Percentiles rank a stretch among this genome's conserved stretches.
Conservation (phyloP, 306 rosid species). For the Rosa lucieae region DNA sequence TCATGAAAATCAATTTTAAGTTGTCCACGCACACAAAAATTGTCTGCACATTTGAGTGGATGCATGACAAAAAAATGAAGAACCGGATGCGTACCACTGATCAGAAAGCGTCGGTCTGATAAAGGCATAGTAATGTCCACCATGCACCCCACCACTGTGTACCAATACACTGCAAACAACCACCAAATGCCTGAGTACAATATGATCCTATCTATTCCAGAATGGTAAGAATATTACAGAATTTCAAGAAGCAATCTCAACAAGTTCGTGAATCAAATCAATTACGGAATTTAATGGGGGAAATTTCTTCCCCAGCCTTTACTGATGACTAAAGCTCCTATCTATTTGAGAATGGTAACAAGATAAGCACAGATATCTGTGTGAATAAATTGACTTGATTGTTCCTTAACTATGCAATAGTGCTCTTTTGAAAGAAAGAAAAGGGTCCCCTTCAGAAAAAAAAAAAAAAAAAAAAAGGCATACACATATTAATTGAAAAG, state of each 20-base stretch:
- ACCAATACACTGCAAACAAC: constrained; percentile 80
- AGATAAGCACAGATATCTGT: neutral
- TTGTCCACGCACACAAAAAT: constrained; percentile 9
- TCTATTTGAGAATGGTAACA: neutral
- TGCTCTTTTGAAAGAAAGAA: neutral
- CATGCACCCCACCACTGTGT: constrained; percentile 99
- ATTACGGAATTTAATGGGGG: neutral
- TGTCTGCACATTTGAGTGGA: neutral
- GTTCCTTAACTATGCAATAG: neutral
- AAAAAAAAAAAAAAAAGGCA: neutral
- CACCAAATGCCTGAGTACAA: constrained; percentile 8
- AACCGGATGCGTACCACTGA: constrained; percentile 61
- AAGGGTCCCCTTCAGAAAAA: no score
- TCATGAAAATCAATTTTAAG: neutral
- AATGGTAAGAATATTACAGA: neutral
- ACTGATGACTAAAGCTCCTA: neutral
- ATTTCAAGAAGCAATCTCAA: neutral
- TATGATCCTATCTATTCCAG: neutral
- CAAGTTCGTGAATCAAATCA: neutral
- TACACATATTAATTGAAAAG: neutral
- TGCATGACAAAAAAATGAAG: constrained; percentile 1
- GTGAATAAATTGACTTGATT: neutral
- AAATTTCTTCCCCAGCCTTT: neutral
- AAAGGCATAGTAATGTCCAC: constrained; percentile 97
- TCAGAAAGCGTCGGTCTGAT: constrained; percentile 96